phyloP scores from a whole-genome alignment of 352 stramenopile species.

The Peronospora destructor region DNA sequence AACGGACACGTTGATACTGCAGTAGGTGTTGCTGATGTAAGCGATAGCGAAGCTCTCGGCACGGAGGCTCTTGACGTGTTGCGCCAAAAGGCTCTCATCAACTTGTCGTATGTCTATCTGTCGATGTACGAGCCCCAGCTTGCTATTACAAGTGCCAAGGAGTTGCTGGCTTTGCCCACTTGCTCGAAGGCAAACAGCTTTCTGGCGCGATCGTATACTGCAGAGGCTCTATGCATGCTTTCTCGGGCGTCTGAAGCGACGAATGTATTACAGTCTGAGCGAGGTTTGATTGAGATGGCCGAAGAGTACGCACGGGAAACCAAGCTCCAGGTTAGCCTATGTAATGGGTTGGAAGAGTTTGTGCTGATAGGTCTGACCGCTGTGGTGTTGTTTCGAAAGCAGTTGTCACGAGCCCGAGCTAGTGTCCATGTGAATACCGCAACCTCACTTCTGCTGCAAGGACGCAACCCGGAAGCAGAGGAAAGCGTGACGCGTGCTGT shows the following conservation, averaged over 20 bases:
- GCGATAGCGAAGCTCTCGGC: constrained; percentile 33
- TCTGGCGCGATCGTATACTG: constrained; percentile 80
- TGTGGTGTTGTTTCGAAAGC: constrained; percentile 1
- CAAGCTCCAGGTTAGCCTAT: constrained; percentile 48
- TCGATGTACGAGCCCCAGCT: constrained; percentile 87
- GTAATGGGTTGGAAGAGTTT: background rate
- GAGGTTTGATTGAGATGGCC: constrained; percentile 64
- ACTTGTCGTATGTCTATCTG: constrained; percentile 87
- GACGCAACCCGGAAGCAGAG: constrained; percentile 63
- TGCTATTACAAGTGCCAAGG: constrained; percentile 76
- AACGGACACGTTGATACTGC: constrained; percentile 29
- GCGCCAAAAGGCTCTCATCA: constrained; percentile 81
- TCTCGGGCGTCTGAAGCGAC: constrained; percentile 78
- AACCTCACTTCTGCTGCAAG: constrained; percentile 68
- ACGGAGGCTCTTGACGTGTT: constrained; percentile 55
- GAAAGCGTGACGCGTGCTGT: constrained; percentile 81
- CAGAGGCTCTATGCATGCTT: constrained; percentile 85
- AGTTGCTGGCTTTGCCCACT: constrained; percentile 58
- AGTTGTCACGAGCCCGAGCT: constrained; percentile 61
- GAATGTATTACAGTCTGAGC: constrained; percentile 60
- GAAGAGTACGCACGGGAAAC: constrained; percentile 76
- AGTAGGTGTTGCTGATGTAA: constrained; percentile 9
- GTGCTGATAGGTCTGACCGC: background rate
- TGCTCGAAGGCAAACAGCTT: constrained; percentile 76
- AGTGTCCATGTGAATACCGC: constrained; percentile 84